Evolutionary conservation across 768 basidiomycete species (phyloP).

Genomic region (Cystofilobasidium macerans): DNA sequence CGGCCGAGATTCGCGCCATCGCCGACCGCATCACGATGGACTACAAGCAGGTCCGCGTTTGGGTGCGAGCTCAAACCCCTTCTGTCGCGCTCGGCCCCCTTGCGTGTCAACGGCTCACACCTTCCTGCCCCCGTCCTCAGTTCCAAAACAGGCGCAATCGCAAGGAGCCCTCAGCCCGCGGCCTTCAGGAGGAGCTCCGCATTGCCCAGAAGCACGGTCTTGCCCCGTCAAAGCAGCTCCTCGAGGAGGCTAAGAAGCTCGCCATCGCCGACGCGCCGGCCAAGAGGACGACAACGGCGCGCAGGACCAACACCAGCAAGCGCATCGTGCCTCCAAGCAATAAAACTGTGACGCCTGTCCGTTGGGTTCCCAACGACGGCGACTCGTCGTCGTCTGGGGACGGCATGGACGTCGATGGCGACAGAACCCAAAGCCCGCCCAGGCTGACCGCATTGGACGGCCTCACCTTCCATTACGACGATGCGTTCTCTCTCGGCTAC

Average conservation of each 20-base stretch:
- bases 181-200: slow-evolving; percentile 1
- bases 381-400: too few species aligned
- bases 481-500: neutral
- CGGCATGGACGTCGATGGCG: slow-evolving; percentile 2
- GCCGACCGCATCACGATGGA: slow-evolving; percentile 7
- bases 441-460: neutral
- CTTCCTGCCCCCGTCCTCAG: neutral
- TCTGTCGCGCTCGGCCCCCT: neutral
- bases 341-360: too few species aligned
- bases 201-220: slow-evolving; percentile 5
- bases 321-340: too few species aligned
- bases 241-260: neutral
- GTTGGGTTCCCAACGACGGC: too few species aligned
- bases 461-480: slow-evolving; percentile 5
- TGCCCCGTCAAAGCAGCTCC: neutral
- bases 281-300: neutral
- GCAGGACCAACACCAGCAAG: neutral
- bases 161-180: slow-evolving; percentile 3
- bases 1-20: slow-evolving; percentile 11
- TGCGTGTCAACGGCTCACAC: too few species aligned
- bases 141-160: slow-evolving; percentile 23
- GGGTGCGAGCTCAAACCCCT: slow-evolving; percentile 16
- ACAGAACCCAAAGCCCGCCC: too few species aligned
- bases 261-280: neutral
- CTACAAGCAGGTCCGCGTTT: slow-evolving; percentile 19